Base-by-base conservation (phyloP, 495 filamentous ascomycete species). In the Apiosordaria backusii region DNA sequence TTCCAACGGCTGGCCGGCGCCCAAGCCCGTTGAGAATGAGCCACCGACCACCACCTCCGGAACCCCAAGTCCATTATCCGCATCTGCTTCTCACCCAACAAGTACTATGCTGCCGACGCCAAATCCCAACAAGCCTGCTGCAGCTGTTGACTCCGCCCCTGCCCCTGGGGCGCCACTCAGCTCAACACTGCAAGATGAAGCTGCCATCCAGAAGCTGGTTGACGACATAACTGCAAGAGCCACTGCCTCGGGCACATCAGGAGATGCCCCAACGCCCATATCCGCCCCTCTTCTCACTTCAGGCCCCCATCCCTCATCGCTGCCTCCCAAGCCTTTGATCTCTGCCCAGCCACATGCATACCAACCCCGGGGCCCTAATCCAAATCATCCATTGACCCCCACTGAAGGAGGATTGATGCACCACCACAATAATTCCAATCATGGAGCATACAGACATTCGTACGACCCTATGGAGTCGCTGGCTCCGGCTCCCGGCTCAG, bases 301-400 rank as follows among this genome's bases (percentile, higher is more conserved):
- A 65, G 77, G 75, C 22, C 68, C 75, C 68, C 75, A 80, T 61
- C 65, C 74, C 24, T 7, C 59, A 19, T 84, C 80, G 65, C 81
- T 88, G 52, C 82, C 82, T 60, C 80, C 86, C 62, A 81, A 84
- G 69, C 84, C 85, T 16, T 81, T 81, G 13, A 73, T 81, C 3
- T 60, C 67, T 27, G 55, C 57, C 22, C 64, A 57, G 13, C 64
- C 68, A 16, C 83, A 88, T 75, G 57, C 70, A 6, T 75, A 69
- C 59, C 71, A 70, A 25, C 15, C 69, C 54, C 64, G 68, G 23
- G 61, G 65, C 27, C 62, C 57, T 23, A 67, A 66, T 66, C 25
- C 35, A 7, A 45, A 45, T 15, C 35, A 45, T 13, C 35, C 35
- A 15, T 45, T 45, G 10, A 29, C 27, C 7, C 27, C 27, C 27